Conservation (phyloP, 202 grass and related monocot species). For the Hordeum pubiflorum region DNA sequence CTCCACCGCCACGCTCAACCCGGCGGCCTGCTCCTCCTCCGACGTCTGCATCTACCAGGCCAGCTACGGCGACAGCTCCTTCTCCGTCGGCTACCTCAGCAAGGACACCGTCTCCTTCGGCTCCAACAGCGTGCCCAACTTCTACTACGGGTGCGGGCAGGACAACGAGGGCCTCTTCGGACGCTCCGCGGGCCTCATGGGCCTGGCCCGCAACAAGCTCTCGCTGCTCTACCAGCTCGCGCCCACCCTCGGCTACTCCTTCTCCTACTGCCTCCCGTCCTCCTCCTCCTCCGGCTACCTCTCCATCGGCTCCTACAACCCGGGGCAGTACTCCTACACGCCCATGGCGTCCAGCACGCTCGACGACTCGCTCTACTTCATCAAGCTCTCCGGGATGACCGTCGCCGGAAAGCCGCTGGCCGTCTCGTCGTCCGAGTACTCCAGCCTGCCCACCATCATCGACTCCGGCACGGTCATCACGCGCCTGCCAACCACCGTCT, state of each 20-base stretch:
- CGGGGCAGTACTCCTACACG: slow-evolving; percentile 49
- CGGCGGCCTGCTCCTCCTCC: slow-evolving; percentile 42
- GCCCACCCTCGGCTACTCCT: slow-evolving; percentile 31
- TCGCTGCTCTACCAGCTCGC: slow-evolving; percentile 51
- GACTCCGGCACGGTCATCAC: slow-evolving; percentile 78
- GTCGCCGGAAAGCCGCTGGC: slow-evolving; percentile 40
- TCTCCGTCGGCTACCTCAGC: slow-evolving; percentile 65
- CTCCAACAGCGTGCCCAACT: slow-evolving; percentile 24
- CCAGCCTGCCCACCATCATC: slow-evolving; percentile 66
- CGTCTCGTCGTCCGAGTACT: slow-evolving; percentile 48
- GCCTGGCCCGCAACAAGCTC: slow-evolving; percentile 47
- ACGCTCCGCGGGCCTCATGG: slow-evolving; percentile 43
- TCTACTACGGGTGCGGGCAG: slow-evolving; percentile 56
- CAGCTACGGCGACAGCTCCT: slow-evolving; percentile 83
- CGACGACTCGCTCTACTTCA: slow-evolving; percentile 69
- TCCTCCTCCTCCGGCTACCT: slow-evolving; percentile 35
- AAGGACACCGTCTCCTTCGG: slow-evolving; percentile 56
- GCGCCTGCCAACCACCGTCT: slow-evolving; percentile 54
- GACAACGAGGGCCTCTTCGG: slow-evolving; percentile 47
- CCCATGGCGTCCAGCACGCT: slow-evolving; percentile 50
- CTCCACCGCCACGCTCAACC: slow-evolving; percentile 72
- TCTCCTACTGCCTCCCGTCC: slow-evolving; percentile 62
- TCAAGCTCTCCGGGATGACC: slow-evolving; percentile 50
- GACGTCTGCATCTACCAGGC: slow-evolving; percentile 77
- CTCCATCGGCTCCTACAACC: slow-evolving; percentile 45